These are phyloP conservation scores for Flueggea neowawraea DNA, from an alignment of 441 rosid species.

Conservation along the genomic window DNA sequence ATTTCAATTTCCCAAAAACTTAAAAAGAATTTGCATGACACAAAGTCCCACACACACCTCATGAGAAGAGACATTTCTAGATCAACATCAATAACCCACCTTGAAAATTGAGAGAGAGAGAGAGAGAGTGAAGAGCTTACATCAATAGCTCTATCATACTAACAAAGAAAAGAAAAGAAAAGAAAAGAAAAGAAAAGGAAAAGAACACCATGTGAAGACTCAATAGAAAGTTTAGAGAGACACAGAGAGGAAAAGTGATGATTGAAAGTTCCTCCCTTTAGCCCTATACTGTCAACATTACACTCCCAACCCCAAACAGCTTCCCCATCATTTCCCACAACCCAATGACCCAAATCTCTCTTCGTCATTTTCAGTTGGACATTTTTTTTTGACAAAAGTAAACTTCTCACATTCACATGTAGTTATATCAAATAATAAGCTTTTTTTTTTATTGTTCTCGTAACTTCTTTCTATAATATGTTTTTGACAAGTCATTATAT, in stretches of 20 bases:
- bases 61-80: slow-evolving; percentile 43
- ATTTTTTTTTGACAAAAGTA: slow-evolving; percentile 5
- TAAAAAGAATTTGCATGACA: slow-evolving; percentile 14
- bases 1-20: slow-evolving; percentile 43
- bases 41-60: slow-evolving; percentile 28
- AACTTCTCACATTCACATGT: too few species aligned
- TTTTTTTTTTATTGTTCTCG: too few species aligned
- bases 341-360: slow-evolving; percentile 28
- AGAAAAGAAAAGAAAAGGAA: too few species aligned
- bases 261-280: background rate
- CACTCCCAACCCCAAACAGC: slow-evolving; percentile 2
- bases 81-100: slow-evolving; percentile 42
- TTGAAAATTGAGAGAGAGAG: slow-evolving; percentile 36
- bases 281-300: background rate
- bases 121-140: slow-evolving; percentile 17
- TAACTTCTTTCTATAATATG: background rate
- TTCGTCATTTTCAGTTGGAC: slow-evolving; percentile 44
- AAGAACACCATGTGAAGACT: too few species aligned
- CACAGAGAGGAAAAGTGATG: background rate
- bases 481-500: too few species aligned
- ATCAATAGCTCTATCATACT: slow-evolving; percentile 39
- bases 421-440: background rate
- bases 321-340: slow-evolving; percentile 37
- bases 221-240: too few species aligned
- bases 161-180: too few species aligned